These are phyloP conservation scores for Rehmannia glutinosa DNA, from an alignment of 257 asterid genomes.

Conservation along the genomic window DNA sequence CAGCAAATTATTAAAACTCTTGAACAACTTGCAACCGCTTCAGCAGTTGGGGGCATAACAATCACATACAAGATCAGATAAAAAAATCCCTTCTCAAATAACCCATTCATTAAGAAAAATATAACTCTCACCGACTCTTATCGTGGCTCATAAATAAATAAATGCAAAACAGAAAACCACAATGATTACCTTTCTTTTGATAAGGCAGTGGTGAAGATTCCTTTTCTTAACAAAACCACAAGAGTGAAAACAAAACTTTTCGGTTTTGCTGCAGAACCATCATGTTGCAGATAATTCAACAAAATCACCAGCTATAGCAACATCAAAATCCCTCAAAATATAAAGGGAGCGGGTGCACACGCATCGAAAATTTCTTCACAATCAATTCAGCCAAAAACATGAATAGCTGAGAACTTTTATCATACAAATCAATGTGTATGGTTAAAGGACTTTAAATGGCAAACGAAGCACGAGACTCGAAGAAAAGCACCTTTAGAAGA, in stretches of 20 bases:
- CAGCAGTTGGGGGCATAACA: too few species aligned
- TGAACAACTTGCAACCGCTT: too few species aligned
- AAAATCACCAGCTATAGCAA: not conserved
- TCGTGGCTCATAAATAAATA: too few species aligned
- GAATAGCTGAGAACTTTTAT: not conserved
- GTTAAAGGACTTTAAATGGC: not conserved
- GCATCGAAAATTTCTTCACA: not conserved
- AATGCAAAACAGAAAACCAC: slow-evolving; percentile 3
- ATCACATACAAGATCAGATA: too few species aligned
- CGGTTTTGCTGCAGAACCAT: not conserved
- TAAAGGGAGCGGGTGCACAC: too few species aligned
- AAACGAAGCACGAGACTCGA: not conserved
- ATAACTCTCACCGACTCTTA: too few species aligned
- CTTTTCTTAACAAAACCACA: too few species aligned
- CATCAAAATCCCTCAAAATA: not conserved
- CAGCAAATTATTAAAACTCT: not conserved
- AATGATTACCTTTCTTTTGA: not conserved
- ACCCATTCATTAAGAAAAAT: too few species aligned
- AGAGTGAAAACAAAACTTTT: not conserved
- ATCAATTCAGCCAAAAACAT: not conserved
- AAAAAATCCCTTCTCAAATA: too few species aligned
- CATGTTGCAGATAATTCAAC: not conserved
- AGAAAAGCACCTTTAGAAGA: not conserved
- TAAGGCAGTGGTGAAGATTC: not conserved
- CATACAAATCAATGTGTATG: not conserved